These are phyloP conservation scores for Arthrobotrys entomopaga DNA, from an alignment of 2,329 filamentous ascomycete genomes.

Conservation along the genomic window DNA sequence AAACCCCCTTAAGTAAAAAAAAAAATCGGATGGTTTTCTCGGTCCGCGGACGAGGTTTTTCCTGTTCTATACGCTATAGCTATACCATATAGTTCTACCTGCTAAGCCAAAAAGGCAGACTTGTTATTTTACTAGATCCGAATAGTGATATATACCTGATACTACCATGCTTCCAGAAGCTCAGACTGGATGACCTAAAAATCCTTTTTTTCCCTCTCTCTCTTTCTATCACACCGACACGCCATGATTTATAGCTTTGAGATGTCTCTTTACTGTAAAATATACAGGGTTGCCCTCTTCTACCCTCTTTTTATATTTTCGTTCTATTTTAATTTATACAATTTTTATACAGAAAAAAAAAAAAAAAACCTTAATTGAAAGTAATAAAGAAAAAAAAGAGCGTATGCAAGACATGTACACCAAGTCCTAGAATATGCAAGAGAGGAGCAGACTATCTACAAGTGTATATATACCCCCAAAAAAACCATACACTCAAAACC, in stretches of 20 bases:
- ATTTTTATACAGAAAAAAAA: not conserved
- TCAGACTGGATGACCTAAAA: too few species aligned
- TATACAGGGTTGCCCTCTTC: constrained; percentile 2
- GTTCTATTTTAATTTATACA: constrained; percentile 29
- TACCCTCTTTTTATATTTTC: constrained; percentile 2
- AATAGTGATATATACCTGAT: too few species aligned
- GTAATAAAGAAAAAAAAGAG: not conserved
- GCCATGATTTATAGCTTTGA: too few species aligned
- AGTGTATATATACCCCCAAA: not conserved
- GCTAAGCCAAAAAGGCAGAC: too few species aligned
- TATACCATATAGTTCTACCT: too few species aligned
- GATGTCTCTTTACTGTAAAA: not conserved
- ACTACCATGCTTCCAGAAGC: too few species aligned
- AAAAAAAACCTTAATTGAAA: too few species aligned
- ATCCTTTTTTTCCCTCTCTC: too few species aligned
- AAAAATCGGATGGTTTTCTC: not conserved
- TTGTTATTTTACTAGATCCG: too few species aligned
- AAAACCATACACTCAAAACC: not conserved
- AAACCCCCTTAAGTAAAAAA: too few species aligned
- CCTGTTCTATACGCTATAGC: too few species aligned
- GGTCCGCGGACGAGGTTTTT: not conserved
- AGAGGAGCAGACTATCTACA: constrained; percentile 49
- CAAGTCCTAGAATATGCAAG: constrained; percentile 15
- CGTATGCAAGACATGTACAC: too few species aligned
- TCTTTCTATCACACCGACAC: not conserved